These are phyloP conservation scores for Marasmius oreades DNA, from an alignment of 1,284 basidiomycete species.

Conservation along the genomic window DNA sequence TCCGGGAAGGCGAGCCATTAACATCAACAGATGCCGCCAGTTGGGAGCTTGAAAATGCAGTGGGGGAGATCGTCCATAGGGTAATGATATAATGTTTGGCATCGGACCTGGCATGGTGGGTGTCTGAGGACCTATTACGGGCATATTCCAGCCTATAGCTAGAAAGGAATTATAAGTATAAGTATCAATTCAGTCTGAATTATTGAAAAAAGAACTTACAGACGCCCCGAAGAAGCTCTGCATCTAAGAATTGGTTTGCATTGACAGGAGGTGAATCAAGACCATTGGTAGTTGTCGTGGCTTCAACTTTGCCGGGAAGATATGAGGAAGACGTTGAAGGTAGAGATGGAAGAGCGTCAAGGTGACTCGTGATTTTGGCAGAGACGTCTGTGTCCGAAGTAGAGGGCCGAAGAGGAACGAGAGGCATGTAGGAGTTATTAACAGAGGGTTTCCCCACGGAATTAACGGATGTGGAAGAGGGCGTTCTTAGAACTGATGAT, in stretches of 20 bases:
- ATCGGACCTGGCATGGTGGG: conserved; percentile 48
- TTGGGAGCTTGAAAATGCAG: conserved; percentile 68
- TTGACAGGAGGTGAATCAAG: conserved; percentile 23
- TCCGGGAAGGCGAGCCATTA: conserved; percentile 67
- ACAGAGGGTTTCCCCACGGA: neutral
- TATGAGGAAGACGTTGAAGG: neutral
- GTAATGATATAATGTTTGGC: conserved; percentile 68
- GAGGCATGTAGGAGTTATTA: neutral
- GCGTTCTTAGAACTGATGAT: neutral
- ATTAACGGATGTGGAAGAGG: neutral
- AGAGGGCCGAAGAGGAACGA: neutral
- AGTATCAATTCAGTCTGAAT: neutral
- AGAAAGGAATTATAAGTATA: conserved; percentile 7
- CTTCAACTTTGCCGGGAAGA: conserved; percentile 11
- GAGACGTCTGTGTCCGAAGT: neutral
- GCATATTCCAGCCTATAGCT: conserved; percentile 65
- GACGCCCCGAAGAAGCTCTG: conserved; percentile 56
- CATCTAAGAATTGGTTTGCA: conserved; percentile 57
- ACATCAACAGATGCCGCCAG: conserved; percentile 68
- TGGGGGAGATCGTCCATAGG: conserved; percentile 61
- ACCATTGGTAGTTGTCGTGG: neutral
- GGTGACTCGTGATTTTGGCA: neutral
- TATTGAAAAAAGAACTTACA: conserved; percentile 39
- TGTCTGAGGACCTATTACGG: conserved; percentile 46
- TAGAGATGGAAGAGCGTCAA: neutral